These are phyloP conservation scores for Phtheirospermum japonicum DNA, from an alignment of 257 asterid genomes.

Conservation along the genomic window DNA sequence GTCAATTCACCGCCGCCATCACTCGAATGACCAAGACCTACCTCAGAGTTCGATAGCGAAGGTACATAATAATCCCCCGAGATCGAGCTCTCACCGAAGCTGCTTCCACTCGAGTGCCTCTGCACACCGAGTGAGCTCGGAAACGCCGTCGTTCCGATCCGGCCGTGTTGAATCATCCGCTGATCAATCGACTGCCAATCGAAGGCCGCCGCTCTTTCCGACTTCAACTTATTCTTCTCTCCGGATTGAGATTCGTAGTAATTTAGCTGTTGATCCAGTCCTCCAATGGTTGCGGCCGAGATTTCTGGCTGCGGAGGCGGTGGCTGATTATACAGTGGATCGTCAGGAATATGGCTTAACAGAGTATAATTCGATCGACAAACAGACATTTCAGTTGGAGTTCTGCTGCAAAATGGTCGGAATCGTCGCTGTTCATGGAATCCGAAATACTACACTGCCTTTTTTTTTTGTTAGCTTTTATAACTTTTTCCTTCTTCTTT, in stretches of 20 bases:
- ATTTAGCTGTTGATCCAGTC: constrained; percentile 31
- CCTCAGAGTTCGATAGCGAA: constrained; percentile 53
- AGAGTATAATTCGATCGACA: constrained; percentile 65
- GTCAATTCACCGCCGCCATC: constrained; percentile 48
- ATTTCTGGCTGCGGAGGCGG: constrained; percentile 36
- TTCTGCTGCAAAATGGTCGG: constrained; percentile 23
- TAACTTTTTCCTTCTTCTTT: background rate
- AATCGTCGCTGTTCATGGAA: constrained; percentile 31
- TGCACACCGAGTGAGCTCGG: constrained; percentile 52
- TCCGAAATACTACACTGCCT: background rate
- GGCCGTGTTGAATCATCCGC: constrained; percentile 43
- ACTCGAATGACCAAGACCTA: constrained; percentile 33
- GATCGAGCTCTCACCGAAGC: constrained; percentile 65
- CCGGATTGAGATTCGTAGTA: constrained; percentile 59
- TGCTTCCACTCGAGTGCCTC: constrained; percentile 86
- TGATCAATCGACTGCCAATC: constrained; percentile 76
- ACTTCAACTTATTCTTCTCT: constrained; percentile 51
- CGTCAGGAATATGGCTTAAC: constrained; percentile 68
- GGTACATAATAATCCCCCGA: constrained; percentile 66
- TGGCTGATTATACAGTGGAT: constrained; percentile 38
- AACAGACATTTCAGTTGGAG: constrained; percentile 69
- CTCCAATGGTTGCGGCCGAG: constrained; percentile 36
- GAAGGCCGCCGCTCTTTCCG: constrained; percentile 40
- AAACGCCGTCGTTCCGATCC: constrained; percentile 54
- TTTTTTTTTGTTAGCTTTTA: background rate